Percentiles rank a stretch among this genome's conserved stretches.
Evolutionary conservation across 2,329 filamentous ascomycete species (phyloP).

Genomic region (Ophiostoma perfectum): DNA sequence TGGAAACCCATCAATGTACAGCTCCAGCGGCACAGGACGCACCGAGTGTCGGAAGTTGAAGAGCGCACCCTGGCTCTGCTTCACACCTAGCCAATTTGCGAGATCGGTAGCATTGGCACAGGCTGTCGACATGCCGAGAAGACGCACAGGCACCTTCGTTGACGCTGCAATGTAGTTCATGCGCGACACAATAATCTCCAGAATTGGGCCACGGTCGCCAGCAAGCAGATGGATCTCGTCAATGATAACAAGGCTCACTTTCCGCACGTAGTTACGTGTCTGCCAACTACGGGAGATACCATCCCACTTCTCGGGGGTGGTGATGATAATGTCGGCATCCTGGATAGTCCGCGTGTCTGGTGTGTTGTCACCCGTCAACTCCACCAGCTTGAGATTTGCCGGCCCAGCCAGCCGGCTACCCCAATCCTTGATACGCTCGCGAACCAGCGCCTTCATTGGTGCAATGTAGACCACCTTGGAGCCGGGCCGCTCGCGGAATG

Average conservation of each 20-base stretch:
- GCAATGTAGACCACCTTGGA: slow-evolving; percentile 99
- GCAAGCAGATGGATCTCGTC: slow-evolving; percentile 98
- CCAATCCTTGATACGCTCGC: slow-evolving; percentile 96
- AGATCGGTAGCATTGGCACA: slow-evolving; percentile 93
- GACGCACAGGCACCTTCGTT: slow-evolving; percentile 78
- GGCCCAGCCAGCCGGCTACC: slow-evolving; percentile 71
- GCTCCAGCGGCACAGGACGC: slow-evolving; percentile 87
- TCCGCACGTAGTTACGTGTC: slow-evolving; percentile 88
- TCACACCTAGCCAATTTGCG: slow-evolving; percentile 94
- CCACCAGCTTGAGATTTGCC: slow-evolving; percentile 84
- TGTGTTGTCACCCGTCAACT: slow-evolving; percentile 91
- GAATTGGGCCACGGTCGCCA: slow-evolving; percentile 90
- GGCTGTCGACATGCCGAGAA: slow-evolving; percentile 98
- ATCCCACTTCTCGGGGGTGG: slow-evolving; percentile 99
- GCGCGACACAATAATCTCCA: slow-evolving; percentile 87
- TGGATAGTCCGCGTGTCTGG: slow-evolving; percentile 93
- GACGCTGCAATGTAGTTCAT: slow-evolving; percentile 99
- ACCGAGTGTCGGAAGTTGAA: slow-evolving; percentile 99
- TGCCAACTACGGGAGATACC: slow-evolving; percentile 99
- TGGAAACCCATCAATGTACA: slow-evolving; percentile 96
- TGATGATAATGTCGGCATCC: slow-evolving; percentile 95
- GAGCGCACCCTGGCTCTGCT: slow-evolving; percentile 60
- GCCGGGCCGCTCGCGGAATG: slow-evolving; percentile 86
- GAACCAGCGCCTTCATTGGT: slow-evolving; percentile 97
- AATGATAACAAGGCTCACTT: slow-evolving; percentile 94